Conservation (phyloP, 1,284 basidiomycete species). For the Puccinia horiana region DNA sequence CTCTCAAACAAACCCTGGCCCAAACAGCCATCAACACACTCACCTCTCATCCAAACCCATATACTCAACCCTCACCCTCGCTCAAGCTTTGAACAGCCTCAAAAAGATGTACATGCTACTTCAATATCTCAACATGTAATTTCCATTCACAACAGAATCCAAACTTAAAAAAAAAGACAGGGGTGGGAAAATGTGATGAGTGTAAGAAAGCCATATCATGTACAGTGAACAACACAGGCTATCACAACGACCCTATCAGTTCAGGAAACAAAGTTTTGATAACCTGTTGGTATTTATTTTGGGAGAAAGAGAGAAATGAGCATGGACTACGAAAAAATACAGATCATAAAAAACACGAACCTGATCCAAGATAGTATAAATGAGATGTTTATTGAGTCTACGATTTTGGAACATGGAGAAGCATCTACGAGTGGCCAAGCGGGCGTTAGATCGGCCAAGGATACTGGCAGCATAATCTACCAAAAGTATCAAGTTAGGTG, state of each 20-base stretch:
- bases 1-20: neutral
- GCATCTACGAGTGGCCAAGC: conserved; percentile 82
- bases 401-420: conserved; percentile 90
- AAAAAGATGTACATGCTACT: too few species aligned
- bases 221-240: too few species aligned
- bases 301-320: neutral
- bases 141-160: too few species aligned
- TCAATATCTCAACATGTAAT: too few species aligned
- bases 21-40: too few species aligned
- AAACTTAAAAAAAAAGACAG: too few species aligned
- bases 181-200: too few species aligned
- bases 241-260: neutral
- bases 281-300: neutral
- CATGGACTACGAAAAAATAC: neutral
- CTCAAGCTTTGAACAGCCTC: too few species aligned
- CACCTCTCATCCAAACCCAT: too few species aligned
- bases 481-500: neutral
- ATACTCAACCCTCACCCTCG: too few species aligned
- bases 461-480: conserved; percentile 89
- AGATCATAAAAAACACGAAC: neutral
- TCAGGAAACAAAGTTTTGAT: conserved; percentile 22
- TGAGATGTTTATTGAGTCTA: conserved; percentile 67
- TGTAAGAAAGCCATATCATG: too few species aligned
- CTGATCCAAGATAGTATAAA: conserved; percentile 42
- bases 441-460: conserved; percentile 89